Conservation (phyloP, 306 rosid species). For the Sechiopsis laciniata region DNA sequence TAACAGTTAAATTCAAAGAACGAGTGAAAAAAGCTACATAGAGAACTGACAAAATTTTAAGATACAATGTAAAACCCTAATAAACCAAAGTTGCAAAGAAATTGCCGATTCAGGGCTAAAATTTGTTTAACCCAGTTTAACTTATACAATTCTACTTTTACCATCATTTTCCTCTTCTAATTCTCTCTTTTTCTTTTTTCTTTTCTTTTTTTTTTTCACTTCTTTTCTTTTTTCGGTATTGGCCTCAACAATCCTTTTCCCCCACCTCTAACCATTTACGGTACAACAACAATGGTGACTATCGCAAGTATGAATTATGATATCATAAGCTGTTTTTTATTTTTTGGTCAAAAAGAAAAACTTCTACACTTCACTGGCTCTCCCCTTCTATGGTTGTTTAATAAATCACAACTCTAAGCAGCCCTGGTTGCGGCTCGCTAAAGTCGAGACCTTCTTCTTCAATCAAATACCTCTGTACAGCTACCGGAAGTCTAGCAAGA, state of each 20-base stretch:
- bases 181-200: slow-evolving; percentile 14
- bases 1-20: background rate
- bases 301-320: slow-evolving; percentile 43
- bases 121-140: slow-evolving; percentile 39
- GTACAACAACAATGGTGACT: slow-evolving; percentile 85
- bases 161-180: slow-evolving; percentile 30
- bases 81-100: too few relatives aligned
- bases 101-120: slow-evolving; percentile 26
- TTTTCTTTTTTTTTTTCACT: slow-evolving; percentile 7
- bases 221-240: slow-evolving; percentile 19
- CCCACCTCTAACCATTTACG: slow-evolving; percentile 55
- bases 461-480: slow-evolving; percentile 82
- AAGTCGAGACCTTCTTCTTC: slow-evolving; percentile 91
- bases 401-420: slow-evolving; percentile 68
- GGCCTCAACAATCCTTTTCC: slow-evolving; percentile 31
- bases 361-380: slow-evolving; percentile 42
- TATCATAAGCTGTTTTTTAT: slow-evolving; percentile 38
- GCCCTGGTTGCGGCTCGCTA: slow-evolving; percentile 86
- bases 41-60: slow-evolving; percentile 32
- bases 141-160: slow-evolving; percentile 50
- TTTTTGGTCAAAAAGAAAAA: too few relatives aligned
- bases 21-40: background rate
- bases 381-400: slow-evolving; percentile 38
- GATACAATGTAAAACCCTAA: slow-evolving; percentile 57
- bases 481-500: slow-evolving; percentile 73